Conservation (phyloP, 179 eudicot species). For the Pouteria campechiana region DNA sequence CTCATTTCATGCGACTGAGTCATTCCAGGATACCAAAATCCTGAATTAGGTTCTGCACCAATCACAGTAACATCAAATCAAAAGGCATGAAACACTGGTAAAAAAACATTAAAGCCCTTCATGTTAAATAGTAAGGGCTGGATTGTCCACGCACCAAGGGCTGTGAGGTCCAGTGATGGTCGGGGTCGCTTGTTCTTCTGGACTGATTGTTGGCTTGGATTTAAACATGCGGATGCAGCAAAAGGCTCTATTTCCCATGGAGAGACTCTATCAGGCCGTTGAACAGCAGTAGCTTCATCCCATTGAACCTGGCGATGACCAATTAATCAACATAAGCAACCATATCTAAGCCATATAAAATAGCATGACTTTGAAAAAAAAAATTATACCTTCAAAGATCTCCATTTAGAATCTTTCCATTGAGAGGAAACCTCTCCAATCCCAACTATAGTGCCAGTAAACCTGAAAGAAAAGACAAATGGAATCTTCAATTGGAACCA, state of each 20-base stretch:
- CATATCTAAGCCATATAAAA: neutral
- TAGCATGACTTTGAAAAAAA: neutral
- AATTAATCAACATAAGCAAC: too few relatives aligned
- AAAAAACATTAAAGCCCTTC: too few relatives aligned
- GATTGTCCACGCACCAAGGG: slow-evolving; percentile 49
- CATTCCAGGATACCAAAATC: slow-evolving; percentile 40
- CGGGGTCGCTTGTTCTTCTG: slow-evolving; percentile 65
- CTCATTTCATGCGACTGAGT: slow-evolving; percentile 19
- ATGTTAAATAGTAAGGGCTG: too few relatives aligned
- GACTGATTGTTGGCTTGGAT: slow-evolving; percentile 21
- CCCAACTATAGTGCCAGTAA: slow-evolving; percentile 67
- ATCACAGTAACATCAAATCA: too few relatives aligned
- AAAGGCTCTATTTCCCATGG: slow-evolving; percentile 93
- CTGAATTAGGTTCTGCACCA: slow-evolving; percentile 17
- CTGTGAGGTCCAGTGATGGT: slow-evolving; percentile 35
- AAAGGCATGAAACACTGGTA: too few relatives aligned
- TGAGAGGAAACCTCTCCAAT: slow-evolving; percentile 49
- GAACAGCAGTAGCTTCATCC: slow-evolving; percentile 74
- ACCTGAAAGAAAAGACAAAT: slow-evolving; percentile 31
- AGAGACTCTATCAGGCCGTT: slow-evolving; percentile 72
- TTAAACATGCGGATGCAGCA: slow-evolving; percentile 32
- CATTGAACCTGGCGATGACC: slow-evolving; percentile 50
- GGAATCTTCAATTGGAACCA: neutral
- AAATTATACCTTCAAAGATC: slow-evolving; percentile 60
- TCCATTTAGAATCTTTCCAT: slow-evolving; percentile 79